Conservation (phyloP, 495 filamentous ascomycete species). For the Extremus antarcticus region DNA sequence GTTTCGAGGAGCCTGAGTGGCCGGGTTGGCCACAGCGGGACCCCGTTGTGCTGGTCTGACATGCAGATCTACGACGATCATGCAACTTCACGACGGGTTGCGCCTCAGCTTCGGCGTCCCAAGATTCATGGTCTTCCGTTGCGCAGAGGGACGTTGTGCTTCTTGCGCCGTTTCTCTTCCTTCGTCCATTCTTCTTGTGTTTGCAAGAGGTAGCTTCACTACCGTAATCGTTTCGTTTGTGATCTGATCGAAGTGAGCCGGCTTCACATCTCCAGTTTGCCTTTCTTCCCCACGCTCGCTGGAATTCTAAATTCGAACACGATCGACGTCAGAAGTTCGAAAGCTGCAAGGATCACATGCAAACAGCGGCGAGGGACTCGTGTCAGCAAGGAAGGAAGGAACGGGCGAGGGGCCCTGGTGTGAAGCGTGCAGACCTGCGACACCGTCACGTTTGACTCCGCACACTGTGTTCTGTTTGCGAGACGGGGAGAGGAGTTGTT, state of each 20-base stretch:
- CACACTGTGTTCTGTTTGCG: background rate
- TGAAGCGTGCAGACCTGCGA: background rate
- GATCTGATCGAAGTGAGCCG: too few species aligned
- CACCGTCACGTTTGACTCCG: background rate
- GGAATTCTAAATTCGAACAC: background rate
- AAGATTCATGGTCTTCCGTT: background rate
- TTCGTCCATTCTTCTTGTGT: too few species aligned
- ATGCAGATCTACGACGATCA: background rate
- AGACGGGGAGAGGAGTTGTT: background rate
- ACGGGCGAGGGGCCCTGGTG: background rate
- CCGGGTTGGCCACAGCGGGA: background rate
- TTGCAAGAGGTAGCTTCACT: too few species aligned
- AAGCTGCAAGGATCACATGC: background rate
- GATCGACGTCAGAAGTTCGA: background rate
- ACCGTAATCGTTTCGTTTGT: background rate
- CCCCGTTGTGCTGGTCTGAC: background rate
- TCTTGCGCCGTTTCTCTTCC: background rate
- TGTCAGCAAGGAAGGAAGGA: background rate
- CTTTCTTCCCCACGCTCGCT: background rate
- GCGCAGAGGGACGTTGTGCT: too few species aligned
- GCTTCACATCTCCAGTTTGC: background rate
- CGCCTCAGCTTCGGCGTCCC: too few species aligned
- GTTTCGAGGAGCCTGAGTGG: background rate
- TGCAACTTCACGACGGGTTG: background rate
- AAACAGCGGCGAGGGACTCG: background rate